A percentile compares a stretch with the other conserved stretches of the same genome.
These are phyloP conservation scores for Taiozyma sp. DNA, from an alignment of 1,139 yeast species.

Conservation along the genomic window DNA sequence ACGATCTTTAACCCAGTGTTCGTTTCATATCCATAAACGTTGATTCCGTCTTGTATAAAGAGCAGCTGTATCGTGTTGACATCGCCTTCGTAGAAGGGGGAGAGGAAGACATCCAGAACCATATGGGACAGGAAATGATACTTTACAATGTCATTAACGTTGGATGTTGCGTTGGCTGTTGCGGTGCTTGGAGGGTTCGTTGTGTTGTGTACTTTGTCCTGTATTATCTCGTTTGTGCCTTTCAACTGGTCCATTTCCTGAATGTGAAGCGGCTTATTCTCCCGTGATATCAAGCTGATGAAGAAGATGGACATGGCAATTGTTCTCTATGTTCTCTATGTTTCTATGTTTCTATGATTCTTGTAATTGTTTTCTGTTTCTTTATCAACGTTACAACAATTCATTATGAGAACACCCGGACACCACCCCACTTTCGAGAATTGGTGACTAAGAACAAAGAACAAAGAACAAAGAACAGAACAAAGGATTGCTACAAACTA, in stretches of 20 bases:
- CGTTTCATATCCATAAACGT: constrained; percentile 59
- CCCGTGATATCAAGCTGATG: constrained; percentile 4
- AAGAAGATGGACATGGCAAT: not conserved
- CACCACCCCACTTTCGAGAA: not conserved
- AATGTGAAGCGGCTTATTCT: constrained; percentile 54
- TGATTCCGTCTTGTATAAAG: constrained; percentile 56
- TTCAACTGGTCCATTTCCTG: constrained; percentile 38
- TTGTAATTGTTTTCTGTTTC: no score
- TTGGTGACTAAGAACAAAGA: not conserved
- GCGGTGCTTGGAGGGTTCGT: constrained; percentile 1
- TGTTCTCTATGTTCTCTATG: no score
- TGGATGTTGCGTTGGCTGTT: not conserved
- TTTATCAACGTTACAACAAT: not conserved
- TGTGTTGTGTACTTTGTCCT: not conserved
- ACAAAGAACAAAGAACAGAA: no score
- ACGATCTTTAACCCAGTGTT: constrained; percentile 58
- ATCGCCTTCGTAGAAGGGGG: constrained; percentile 39
- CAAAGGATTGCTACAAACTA: no score
- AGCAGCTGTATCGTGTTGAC: constrained; percentile 30
- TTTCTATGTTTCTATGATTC: no score
- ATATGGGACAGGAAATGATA: constrained; percentile 63
- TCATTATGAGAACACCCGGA: not conserved
- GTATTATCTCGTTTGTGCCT: constrained; percentile 7
- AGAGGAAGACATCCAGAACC: constrained; percentile 60
- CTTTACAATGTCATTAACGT: constrained; percentile 33